Evolutionary conservation across 2,329 filamentous ascomycete genomes (phyloP), one percentile per base, ranked within the genome.

Genomic region (Stemphylium beticola): DNA sequence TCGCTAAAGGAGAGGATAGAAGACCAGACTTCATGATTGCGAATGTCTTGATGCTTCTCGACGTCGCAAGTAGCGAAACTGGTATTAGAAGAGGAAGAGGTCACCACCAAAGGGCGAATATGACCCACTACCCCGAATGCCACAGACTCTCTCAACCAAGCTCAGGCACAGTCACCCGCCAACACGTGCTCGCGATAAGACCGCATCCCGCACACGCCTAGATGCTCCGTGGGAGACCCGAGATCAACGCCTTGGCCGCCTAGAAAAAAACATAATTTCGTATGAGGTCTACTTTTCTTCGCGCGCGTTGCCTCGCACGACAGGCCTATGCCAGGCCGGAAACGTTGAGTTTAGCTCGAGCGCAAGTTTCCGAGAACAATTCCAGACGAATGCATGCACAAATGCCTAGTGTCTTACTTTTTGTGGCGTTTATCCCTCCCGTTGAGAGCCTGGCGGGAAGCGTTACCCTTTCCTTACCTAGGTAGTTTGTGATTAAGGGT

Each of bases 1-100:
- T 50, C 14, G 56, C 36, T 44, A 62, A 52, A 57, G 50, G 59
- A 59, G 48, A 47, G 37, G 54, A 50, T 33, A 52, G 47, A 41
- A 61, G 46, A 43, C 56, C 56, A 32, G 60, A 60, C 52, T 64
- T 62, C 62, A 69, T 70, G 29, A 14, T 64, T 50, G 32, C 15
- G 14, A 14, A 46, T 15, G 36, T 33, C 37, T 40, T 55, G 29
- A 40, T 46, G 53, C 40, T 29, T 29, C 26, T 47, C 33, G 29
- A 34, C 31, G 34, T 12, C 18, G 17, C 37, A 24, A 41, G 26
- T 26, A 53, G 42, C 29, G 46, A 22, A 42, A 32, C 20, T 50
- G 34, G 38, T 43, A 42, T 33, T 43, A 50, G 31, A 50, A 52
- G 31, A 42, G 37, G 18, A 37, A 50, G 22, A 33, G 31, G 26